Conservation (phyloP, 345 rosid species). For the Populus simonii region DNA sequence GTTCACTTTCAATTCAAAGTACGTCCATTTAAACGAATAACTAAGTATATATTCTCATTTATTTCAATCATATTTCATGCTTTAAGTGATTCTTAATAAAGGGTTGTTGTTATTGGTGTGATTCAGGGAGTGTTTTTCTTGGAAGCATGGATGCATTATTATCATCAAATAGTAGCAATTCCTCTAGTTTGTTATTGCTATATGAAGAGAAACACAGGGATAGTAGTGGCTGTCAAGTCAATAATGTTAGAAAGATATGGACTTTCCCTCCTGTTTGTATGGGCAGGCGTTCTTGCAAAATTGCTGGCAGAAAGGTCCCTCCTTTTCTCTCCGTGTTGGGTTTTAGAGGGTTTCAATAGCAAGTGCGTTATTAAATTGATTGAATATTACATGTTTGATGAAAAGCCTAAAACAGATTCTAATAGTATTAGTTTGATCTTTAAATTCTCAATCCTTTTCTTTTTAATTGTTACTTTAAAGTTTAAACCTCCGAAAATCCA, state of each 20-base stretch:
- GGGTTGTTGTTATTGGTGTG: background rate
- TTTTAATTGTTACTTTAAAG: background rate
- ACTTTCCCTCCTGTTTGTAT: slow-evolving; percentile 63
- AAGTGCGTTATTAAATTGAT: background rate
- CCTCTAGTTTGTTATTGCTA: slow-evolving; percentile 15
- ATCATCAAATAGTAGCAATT: slow-evolving; percentile 18
- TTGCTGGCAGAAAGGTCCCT: slow-evolving; percentile 82
- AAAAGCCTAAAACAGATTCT: slow-evolving; percentile 19
- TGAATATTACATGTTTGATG: slow-evolving; percentile 36
- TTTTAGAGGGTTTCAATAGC: background rate
- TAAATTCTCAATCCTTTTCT: background rate
- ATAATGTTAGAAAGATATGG: slow-evolving; percentile 45
- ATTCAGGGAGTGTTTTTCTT: slow-evolving; percentile 29
- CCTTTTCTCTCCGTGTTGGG: background rate
- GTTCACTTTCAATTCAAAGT: slow-evolving; percentile 25
- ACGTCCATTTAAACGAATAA: background rate
- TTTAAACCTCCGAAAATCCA: background rate
- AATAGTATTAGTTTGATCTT: background rate
- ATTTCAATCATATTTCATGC: background rate
- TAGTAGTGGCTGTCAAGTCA: slow-evolving; percentile 17
- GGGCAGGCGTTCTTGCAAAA: slow-evolving; percentile 90
- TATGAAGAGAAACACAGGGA: slow-evolving; percentile 12
- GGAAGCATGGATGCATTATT: slow-evolving; percentile 10
- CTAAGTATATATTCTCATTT: background rate
- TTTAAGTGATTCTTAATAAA: no score